Conservation (phyloP, 2,329 filamentous ascomycete genomes). For the Byssothecium circinans region DNA sequence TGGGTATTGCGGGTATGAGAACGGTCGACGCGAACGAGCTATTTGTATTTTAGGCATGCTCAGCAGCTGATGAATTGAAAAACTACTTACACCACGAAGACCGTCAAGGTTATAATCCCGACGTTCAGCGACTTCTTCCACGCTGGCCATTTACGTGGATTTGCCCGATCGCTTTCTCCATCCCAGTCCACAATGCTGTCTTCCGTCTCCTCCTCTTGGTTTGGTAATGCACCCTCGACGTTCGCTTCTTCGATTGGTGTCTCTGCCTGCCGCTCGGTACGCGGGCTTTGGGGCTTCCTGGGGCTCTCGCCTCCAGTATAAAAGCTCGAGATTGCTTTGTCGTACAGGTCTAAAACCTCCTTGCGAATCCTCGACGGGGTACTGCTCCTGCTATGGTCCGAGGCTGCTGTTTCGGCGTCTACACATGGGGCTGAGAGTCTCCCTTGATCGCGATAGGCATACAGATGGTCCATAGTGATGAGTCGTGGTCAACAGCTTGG, state of each 20-base stretch:
- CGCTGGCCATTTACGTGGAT: slow-evolving; percentile 2
- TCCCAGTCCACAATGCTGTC: not conserved
- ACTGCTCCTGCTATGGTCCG: not conserved
- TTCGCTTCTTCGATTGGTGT: not conserved
- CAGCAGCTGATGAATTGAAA: not conserved
- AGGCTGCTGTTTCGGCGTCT: not conserved
- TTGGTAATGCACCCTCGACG: not conserved
- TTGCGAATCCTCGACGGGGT: not conserved
- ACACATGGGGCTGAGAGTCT: not conserved
- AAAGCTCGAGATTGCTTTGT: not conserved
- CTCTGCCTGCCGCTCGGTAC: not conserved
- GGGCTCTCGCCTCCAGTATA: not conserved
- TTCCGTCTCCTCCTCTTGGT: not conserved
- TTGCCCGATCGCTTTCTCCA: not conserved
- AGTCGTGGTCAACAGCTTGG: not conserved
- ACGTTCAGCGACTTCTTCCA: not conserved
- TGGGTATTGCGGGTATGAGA: not conserved
- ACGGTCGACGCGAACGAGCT: not conserved
- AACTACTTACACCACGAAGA: not conserved
- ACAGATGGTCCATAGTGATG: not conserved
- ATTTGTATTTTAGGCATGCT: not conserved
- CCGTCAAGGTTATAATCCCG: not conserved
- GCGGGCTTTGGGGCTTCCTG: not conserved
- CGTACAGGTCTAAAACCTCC: not conserved
- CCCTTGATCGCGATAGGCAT: not conserved